phyloP scores from a whole-genome alignment of 148 eudicot species.

The Mesembryanthemum crystallinum region DNA sequence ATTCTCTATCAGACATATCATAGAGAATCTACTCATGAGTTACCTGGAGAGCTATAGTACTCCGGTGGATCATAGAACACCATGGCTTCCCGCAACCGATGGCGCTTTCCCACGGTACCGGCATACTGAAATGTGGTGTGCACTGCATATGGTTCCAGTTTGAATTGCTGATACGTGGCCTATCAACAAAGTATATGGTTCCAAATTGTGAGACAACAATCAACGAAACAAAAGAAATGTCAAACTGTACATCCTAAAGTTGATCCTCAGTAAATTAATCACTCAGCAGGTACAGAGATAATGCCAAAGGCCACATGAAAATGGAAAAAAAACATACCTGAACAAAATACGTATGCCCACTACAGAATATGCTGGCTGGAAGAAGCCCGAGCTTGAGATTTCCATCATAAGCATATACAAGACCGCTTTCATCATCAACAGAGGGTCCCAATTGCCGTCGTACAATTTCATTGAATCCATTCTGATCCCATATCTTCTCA shows the following conservation, averaged over 20 bases:
- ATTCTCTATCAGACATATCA: background rate
- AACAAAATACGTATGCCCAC: slow-evolving; percentile 94
- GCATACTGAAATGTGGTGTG: slow-evolving; percentile 95
- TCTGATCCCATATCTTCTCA: slow-evolving; percentile 94
- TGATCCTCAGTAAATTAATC: background rate
- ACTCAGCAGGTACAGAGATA: background rate
- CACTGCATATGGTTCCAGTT: slow-evolving; percentile 88
- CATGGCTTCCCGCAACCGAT: slow-evolving; percentile 91
- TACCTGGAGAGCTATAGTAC: slow-evolving; percentile 78
- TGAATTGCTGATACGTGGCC: slow-evolving; percentile 80
- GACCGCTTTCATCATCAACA: slow-evolving; percentile 89
- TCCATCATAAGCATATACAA: slow-evolving; percentile 87
- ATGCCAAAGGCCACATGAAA: background rate
- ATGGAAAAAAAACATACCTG: slow-evolving; percentile 47
- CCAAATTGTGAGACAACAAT: background rate
- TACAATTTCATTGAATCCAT: slow-evolving; percentile 83
- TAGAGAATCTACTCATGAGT: background rate
- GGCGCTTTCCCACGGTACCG: slow-evolving; percentile 94
- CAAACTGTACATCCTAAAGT: background rate
- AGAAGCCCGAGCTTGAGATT: slow-evolving; percentile 87
- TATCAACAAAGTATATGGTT: slow-evolving; percentile 36
- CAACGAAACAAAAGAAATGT: background rate
- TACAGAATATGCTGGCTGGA: slow-evolving; percentile 92
- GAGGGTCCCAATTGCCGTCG: slow-evolving; percentile 80
- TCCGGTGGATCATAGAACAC: slow-evolving; percentile 91